Evolutionary conservation across 1,139 yeast genomes (phyloP), one percentile per base, ranked within the genome.

Genomic region (Candida sojae): DNA sequence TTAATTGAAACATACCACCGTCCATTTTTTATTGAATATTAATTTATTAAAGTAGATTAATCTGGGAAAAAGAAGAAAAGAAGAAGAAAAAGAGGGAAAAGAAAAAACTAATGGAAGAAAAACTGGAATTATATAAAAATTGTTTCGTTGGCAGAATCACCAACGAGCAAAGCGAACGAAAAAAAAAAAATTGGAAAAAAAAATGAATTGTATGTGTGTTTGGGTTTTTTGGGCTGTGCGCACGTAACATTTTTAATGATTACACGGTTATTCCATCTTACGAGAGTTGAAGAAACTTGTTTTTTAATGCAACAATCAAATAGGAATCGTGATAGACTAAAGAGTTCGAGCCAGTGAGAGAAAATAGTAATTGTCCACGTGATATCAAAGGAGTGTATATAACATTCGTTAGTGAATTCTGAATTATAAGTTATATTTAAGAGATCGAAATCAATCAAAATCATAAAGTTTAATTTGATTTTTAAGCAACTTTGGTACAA

Each of bases 1-100:
- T 23, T 6, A 17, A 26, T 5, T 9, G 11, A 26, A 41, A 73
- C 78, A 69, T 72, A 73, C 78, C 78, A 67, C 78, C 77, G 76
- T 73, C 78, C 78, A 73, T 73, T 61, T 68, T 54, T 21, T 40
- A 34, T 42, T 28, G 28, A 32, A n/a, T 36, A 43, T 43, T 39
- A 25, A 44, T 25, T 21, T 32, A 43, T 44, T 38, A 25, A 39
- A 38, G 28, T 39, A 29, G 42, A 34, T 11, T 25, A 40, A 21
- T 31, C 29, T 21, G 23, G 23, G 33, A 33, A 31, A 32, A 43
- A 43, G 43, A 35, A 36, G 34, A 35, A 38, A 12, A 44, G 39
- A 32, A 40, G 12, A 30, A 30, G 36, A 28, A 44, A 45, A 44
- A 11, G 13, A 32, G 30, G 39, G 39, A 44, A 45, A 45, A 49